Base-by-base conservation (phyloP, 2,329 filamentous ascomycete species). In the Periconia sp. region DNA sequence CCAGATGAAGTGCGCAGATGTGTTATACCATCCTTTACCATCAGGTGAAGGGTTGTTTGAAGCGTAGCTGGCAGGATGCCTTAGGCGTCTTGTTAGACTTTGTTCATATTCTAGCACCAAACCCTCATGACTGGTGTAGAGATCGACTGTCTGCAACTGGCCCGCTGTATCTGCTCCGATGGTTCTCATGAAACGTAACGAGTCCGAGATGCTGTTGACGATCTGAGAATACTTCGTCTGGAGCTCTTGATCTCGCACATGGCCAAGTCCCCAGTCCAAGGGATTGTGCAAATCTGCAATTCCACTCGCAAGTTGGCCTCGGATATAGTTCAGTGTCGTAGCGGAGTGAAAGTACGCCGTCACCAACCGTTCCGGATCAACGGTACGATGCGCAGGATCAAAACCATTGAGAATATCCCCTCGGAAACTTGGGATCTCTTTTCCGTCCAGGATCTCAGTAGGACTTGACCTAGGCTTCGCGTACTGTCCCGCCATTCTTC, bases 371-470 rank as follows among this genome's bases (percentile, higher is more conserved):
- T 84, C 83, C 1, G 94, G 93, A 69, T 97, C 91, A 33, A 96
- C 87, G 40, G 83, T 83, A 52, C 94, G 81, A 59, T 92, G 85
- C n/a, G 88, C 85, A 0, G 85, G 77, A 37, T 85, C 83, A 76
- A 88, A 96, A 23, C 93, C 93, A 70, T 99, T 99, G 59, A 99
- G 81, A 56, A 97, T 97, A 65, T 99, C 94, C 15, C 94, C 94
- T 49, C 94, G 83, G 81, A 97, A 99, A 41, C 90, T 94, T 3
- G 91, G 90, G 50, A 96, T 88, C 68, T 91, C 85, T 55, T 85
- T 84, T 48, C 92, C 92, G 59, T 95, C 80, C 47, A 95, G 79
- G 1, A 86, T 82, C 77, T 99, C 94, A 37, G 86, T 92, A 0
- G 93, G 90, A 64, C 88, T 96, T 3, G 91, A 96, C 52, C 94